A percentile compares a stretch with the other conserved stretches of the same genome.
These are phyloP conservation scores for Morella rubra DNA, from an alignment of 306 rosid species.

Conservation along the genomic window DNA sequence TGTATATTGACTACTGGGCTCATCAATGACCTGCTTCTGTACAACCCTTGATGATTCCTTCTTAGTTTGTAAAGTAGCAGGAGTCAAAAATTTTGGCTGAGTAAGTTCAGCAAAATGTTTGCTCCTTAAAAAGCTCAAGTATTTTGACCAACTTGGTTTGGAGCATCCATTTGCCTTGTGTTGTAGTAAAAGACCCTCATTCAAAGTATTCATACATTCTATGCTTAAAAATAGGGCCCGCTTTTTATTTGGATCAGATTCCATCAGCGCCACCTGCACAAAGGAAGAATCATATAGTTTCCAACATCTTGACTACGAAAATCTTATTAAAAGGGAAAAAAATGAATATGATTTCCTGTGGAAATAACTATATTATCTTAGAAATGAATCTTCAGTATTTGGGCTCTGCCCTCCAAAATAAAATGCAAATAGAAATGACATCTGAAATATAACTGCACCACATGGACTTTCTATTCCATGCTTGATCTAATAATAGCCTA, in stretches of 20 bases:
- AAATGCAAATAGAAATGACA: background rate
- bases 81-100: conserved; percentile 59
- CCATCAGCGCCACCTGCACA: conserved; percentile 65
- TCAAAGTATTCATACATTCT: conserved; percentile 81
- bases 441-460: background rate
- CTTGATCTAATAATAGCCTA: background rate
- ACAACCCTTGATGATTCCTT: conserved; percentile 32
- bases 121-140: conserved; percentile 83
- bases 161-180: conserved; percentile 85
- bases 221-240: conserved; percentile 59
- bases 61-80: conserved; percentile 63
- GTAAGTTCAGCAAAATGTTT: conserved; percentile 80
- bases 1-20: conserved; percentile 50
- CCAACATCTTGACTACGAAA: conserved; percentile 16
- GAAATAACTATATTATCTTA: conserved; percentile 15
- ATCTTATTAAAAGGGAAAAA: background rate
- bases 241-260: conserved; percentile 56
- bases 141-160: conserved; percentile 78
- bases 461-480: background rate
- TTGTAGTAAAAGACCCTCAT: conserved; percentile 83
- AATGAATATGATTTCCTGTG: background rate
- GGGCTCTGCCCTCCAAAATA: background rate
- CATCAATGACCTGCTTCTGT: conserved; percentile 34
- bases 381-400: background rate
- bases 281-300: conserved; percentile 20